Evolutionary conservation across 306 rosid genomes (phyloP).

Genomic region (Sphenostylis stenocarpa): DNA sequence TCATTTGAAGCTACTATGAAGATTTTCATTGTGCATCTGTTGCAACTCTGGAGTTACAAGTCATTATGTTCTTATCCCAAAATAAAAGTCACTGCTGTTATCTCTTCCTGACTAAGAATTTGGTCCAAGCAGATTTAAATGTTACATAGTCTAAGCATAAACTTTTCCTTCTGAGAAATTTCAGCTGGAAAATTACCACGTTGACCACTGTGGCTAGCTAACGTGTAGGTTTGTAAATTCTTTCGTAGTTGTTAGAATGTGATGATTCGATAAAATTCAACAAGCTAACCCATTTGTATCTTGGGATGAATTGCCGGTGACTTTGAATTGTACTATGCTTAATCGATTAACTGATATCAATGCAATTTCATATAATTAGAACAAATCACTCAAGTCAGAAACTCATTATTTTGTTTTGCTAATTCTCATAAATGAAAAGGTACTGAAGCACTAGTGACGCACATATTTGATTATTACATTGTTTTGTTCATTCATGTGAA

Average conservation of each 20-base stretch:
- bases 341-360: not conserved
- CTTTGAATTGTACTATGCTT: not conserved
- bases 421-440: not conserved
- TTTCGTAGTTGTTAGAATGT: not conserved
- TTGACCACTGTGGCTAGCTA: conserved; percentile 15
- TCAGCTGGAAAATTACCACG: conserved; percentile 18
- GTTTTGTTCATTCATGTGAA: not conserved
- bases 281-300: conserved; percentile 1
- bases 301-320: not conserved
- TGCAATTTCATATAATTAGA: not conserved
- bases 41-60: conserved; percentile 23
- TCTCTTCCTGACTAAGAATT: conserved; percentile 20
- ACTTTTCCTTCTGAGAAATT: conserved; percentile 7
- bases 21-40: conserved; percentile 20
- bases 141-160: not conserved
- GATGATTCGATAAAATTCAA: not conserved
- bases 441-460: not conserved
- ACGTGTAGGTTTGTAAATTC: conserved; percentile 20
- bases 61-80: conserved; percentile 8
- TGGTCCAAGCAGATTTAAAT: not conserved
- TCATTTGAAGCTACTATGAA: conserved; percentile 18
- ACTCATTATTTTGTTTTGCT: not conserved
- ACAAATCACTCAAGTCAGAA: not conserved
- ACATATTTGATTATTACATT: not conserved
- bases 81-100: conserved; percentile 9